Percentiles rank a stretch among this genome's conserved stretches.
phyloP scores from a whole-genome alignment of 345 rosid genomes.

The Eucalyptus brandiana region DNA sequence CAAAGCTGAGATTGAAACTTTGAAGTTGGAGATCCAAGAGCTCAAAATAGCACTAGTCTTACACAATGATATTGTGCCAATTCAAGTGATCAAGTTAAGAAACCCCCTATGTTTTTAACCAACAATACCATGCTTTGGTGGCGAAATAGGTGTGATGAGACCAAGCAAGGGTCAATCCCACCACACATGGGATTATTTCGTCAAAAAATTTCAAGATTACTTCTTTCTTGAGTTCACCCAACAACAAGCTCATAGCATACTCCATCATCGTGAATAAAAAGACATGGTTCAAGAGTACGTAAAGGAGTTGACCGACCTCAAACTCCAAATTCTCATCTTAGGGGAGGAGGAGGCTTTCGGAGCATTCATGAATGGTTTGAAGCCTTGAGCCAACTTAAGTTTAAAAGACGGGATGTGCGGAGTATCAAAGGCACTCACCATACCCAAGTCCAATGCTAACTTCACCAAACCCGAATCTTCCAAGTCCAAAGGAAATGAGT shows the following conservation, averaged over 20 bases:
- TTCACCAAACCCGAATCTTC: background rate
- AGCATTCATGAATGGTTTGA: background rate
- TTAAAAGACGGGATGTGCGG: background rate
- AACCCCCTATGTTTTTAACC: too few species aligned
- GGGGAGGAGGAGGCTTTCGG: background rate
- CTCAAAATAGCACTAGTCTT: background rate
- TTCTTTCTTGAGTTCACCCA: background rate
- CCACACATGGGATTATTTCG: too few species aligned
- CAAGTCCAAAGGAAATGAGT: background rate
- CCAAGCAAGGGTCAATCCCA: too few species aligned
- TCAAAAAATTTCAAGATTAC: too few species aligned
- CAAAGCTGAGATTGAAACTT: background rate
- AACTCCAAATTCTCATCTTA: background rate
- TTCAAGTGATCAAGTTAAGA: background rate
- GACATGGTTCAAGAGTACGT: background rate
- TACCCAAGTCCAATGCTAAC: background rate
- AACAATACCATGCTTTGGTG: background rate
- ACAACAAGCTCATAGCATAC: background rate
- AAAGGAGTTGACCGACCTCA: background rate
- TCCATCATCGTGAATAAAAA: background rate
- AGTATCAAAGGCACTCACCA: background rate
- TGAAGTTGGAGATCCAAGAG: background rate
- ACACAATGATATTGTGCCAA: background rate
- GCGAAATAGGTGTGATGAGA: background rate
- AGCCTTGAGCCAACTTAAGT: background rate